Evolutionary conservation across 1,284 basidiomycete species (phyloP).

Genomic region (Apiotrichum siamense): DNA sequence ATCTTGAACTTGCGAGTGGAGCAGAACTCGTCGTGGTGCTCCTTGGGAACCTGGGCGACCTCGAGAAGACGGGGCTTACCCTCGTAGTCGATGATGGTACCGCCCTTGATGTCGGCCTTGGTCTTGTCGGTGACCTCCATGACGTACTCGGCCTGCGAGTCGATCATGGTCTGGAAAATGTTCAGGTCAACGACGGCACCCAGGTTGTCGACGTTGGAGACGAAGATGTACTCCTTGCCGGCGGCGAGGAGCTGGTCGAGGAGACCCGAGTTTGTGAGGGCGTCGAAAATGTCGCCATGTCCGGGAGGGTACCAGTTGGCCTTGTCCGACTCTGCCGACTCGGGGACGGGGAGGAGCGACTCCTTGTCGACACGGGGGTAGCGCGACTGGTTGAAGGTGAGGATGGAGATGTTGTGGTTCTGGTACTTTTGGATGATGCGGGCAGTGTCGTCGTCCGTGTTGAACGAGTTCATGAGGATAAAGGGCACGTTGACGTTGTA

Average conservation of each 20-base stretch:
- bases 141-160: slow-evolving; percentile 79
- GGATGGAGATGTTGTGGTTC: slow-evolving; percentile 93
- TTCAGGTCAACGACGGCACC: slow-evolving; percentile 80
- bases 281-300: slow-evolving; percentile 72
- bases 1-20: slow-evolving; percentile 72
- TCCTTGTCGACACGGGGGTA: slow-evolving; percentile 98
- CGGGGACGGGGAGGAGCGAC: slow-evolving; percentile 82
- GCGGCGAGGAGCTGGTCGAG: slow-evolving; percentile 89
- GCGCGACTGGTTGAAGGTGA: slow-evolving; percentile 88
- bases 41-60: slow-evolving; percentile 96
- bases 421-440: slow-evolving; percentile 99
- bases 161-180: slow-evolving; percentile 74
- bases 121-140: slow-evolving; percentile 99
- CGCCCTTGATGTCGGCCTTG: slow-evolving; percentile 99
- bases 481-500: slow-evolving; percentile 80
- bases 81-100: slow-evolving; percentile 95
- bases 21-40: slow-evolving; percentile 98
- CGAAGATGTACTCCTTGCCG: slow-evolving; percentile 98
- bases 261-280: slow-evolving; percentile 78
- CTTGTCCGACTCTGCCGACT: slow-evolving; percentile 83
- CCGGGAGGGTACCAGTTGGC: slow-evolving; percentile 98
- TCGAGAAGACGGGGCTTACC: slow-evolving; percentile 91
- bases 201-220: slow-evolving; percentile 98
- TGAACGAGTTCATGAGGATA: slow-evolving; percentile 99
- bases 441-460: slow-evolving; percentile 94